Evolutionary conservation across 2,329 filamentous ascomycete genomes (phyloP), one percentile per base, ranked within the genome.

Genomic region (Aspergillus ustus): DNA sequence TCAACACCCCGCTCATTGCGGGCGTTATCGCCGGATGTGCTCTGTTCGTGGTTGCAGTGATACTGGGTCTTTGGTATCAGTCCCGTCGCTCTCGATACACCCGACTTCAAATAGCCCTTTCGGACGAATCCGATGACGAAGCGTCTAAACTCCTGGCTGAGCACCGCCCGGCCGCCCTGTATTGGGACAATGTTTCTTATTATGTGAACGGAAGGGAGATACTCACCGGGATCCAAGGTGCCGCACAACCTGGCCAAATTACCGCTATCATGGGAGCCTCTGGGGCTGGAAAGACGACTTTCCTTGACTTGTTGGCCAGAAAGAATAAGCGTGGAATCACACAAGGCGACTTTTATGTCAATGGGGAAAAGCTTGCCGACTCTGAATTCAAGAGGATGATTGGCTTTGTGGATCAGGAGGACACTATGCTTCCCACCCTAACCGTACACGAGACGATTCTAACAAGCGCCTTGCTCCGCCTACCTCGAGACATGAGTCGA

Each of bases 201-300:
- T 84, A 85, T 22, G 83, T 99, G 43, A 96, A 96, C 66, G 92
- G 92, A 44, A 97, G 92, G 77, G 85, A 91, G 56, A 97, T 99
- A 51, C 82, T 99, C 2, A 84, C 85, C 17, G 87, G 86, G 15
- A 90, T 99, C 37, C 89, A 90, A 66, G 95, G 95, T 51, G 88
- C 92, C 46, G 93, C 94, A n/a, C 90, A 91, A 68, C 93, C 94
- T 2, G 96, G 96, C n/a, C 93, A 99, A 75, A 87, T 98, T 7
- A 92, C 94, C 67, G 95, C 95, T 8, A 96, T 99, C 70, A 99
- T 99, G 94, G 95, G 95, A 60, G 94, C 95, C 7, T 99, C 95
- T 0, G 95, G 95, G 31, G 96, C 95, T 46, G 95, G 95, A 62
- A 99, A 99, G 80, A 99, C 95, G 0, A 97, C 93, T 0, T 98